Percentiles rank a stretch among this genome's conserved stretches.
Evolutionary conservation across 805 yeast species (phyloP).

Genomic region (Ogataea ramenticola): DNA sequence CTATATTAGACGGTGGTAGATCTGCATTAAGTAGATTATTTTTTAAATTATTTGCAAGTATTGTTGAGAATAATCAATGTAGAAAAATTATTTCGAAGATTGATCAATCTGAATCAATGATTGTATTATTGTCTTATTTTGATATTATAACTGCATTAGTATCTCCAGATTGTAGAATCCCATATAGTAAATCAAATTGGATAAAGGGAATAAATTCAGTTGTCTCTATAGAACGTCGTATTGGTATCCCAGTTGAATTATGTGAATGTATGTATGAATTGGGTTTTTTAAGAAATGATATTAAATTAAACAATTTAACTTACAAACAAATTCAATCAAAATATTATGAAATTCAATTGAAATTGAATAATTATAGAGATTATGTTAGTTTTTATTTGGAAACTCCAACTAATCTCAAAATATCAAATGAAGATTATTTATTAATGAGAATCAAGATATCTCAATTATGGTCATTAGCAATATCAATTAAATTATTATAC

Average conservation of each 20-base stretch:
- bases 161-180: constrained; percentile 36
- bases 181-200: constrained; percentile 32
- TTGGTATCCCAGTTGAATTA: constrained; percentile 36
- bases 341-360: constrained; percentile 19
- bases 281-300: constrained; percentile 19
- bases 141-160: constrained; percentile 34
- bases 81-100: constrained; percentile 21
- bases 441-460: constrained; percentile 27
- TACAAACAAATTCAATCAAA: constrained; percentile 7
- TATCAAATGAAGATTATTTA: constrained; percentile 13
- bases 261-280: constrained; percentile 29
- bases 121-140: constrained; percentile 31
- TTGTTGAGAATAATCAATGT: constrained; percentile 26
- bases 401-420: not conserved
- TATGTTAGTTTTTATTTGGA: constrained; percentile 19
- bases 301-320: constrained; percentile 6
- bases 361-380: constrained; percentile 26
- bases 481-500: constrained; percentile 21
- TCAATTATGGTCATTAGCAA: constrained; percentile 36
- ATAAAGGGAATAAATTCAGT: constrained; percentile 21
- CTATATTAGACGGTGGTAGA: constrained; percentile 33
- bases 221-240: constrained; percentile 27
- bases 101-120: constrained; percentile 26
- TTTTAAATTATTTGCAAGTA: constrained; percentile 31
- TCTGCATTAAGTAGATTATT: constrained; percentile 31